These are phyloP conservation scores for Penicillium oxalicum DNA, from an alignment of 2,329 filamentous ascomycete species.

Conservation along the genomic window DNA sequence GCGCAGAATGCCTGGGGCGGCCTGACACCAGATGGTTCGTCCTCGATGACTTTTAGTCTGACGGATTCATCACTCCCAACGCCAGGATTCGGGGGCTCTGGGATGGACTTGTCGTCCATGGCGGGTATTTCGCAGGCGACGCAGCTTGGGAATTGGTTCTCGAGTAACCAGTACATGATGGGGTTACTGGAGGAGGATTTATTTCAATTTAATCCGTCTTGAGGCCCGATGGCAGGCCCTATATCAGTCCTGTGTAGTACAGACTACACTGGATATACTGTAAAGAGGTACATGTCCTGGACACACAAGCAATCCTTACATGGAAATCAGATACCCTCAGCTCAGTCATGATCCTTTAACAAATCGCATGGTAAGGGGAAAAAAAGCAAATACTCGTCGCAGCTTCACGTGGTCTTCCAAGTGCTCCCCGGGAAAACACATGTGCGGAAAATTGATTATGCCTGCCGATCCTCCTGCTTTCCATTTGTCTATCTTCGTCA, in stretches of 20 bases:
- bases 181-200: slow-evolving; percentile 58
- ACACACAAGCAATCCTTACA: too few relatives aligned
- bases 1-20: slow-evolving; percentile 3
- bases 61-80: slow-evolving; percentile 4
- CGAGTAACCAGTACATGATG: slow-evolving; percentile 60
- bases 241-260: neutral
- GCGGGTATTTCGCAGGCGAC: slow-evolving; percentile 29
- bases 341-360: too few relatives aligned
- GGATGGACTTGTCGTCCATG: neutral
- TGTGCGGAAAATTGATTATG: too few relatives aligned
- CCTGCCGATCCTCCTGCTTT: too few relatives aligned
- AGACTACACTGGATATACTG: neutral
- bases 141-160: slow-evolving; percentile 61
- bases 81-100: slow-evolving; percentile 3
- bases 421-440: too few relatives aligned
- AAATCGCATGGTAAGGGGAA: too few relatives aligned
- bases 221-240: neutral
- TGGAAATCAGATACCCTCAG: too few relatives aligned
- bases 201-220: slow-evolving; percentile 24
- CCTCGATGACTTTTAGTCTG: neutral
- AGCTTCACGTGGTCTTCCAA: too few relatives aligned
- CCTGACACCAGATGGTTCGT: slow-evolving; percentile 6
- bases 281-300: neutral
- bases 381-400: too few relatives aligned
- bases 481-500: too few relatives aligned